Conservation (phyloP, 2,329 filamentous ascomycete genomes). For the Botrytis elliptica region DNA sequence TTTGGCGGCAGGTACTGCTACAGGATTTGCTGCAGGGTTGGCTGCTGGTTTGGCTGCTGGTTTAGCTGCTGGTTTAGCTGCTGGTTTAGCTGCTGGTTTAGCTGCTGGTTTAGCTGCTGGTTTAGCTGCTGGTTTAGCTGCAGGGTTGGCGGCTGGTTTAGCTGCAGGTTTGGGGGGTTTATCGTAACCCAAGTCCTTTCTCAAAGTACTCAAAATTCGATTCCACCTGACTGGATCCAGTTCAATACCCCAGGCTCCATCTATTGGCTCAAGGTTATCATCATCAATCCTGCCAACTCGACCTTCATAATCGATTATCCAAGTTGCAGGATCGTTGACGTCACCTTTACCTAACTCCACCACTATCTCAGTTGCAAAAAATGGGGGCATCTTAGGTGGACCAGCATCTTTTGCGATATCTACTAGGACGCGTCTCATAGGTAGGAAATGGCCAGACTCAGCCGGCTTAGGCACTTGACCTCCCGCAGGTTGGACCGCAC, state of each 20-base stretch:
- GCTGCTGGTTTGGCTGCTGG: background rate
- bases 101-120: too few relatives aligned
- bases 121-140: accelerated
- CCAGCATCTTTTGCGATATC: background rate
- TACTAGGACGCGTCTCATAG: background rate
- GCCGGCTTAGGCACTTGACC: accelerated
- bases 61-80: background rate
- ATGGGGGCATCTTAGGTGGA: constrained; percentile 2
- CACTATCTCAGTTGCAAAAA: background rate
- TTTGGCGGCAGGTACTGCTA: too few relatives aligned
- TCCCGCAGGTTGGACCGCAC: accelerated
- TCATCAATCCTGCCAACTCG: background rate
- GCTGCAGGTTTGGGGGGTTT: background rate
- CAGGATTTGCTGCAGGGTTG: accelerated
- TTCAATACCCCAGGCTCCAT: background rate
- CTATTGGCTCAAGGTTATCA: background rate
- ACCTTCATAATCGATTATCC: constrained; percentile 7
- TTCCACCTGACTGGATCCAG: background rate
- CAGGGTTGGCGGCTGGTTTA: background rate
- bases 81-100: background rate
- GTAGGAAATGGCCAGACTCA: background rate
- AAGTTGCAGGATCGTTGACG: background rate
- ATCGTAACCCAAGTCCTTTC: background rate
- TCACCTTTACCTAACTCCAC: background rate
- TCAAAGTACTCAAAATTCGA: background rate